Percentiles rank a stretch among this genome's conserved stretches.
phyloP scores from a whole-genome alignment of 352 stramenopile genomes.

The Globisporangium mamillatum region DNA sequence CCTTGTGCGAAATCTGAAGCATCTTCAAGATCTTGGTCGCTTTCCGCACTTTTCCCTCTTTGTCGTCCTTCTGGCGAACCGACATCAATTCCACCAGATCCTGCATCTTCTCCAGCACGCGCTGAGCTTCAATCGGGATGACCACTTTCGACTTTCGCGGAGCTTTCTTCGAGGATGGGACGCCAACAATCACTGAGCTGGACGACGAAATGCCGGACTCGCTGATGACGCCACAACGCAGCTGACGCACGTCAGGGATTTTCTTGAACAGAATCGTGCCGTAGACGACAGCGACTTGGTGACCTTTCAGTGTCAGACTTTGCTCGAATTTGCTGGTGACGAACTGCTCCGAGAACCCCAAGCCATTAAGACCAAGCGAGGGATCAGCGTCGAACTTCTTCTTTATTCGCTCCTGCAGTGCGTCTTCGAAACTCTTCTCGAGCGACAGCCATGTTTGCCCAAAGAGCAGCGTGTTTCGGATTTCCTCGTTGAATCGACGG shows the following conservation, averaged over 20 bases:
- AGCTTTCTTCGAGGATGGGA: conserved; percentile 52
- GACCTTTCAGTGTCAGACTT: conserved; percentile 81
- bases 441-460: conserved; percentile 87
- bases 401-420: conserved; percentile 82
- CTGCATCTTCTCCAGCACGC: conserved; percentile 89
- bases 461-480: conserved; percentile 85
- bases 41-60: conserved; percentile 88
- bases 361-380: conserved; percentile 35
- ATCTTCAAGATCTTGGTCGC: conserved; percentile 89
- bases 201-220: conserved; percentile 87
- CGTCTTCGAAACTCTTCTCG: conserved; percentile 89
- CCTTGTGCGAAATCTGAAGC: conserved; percentile 88
- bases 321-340: conserved; percentile 87
- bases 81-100: conserved; percentile 86
- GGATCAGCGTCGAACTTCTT: conserved; percentile 62
- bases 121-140: conserved; percentile 82
- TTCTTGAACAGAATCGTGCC: conserved; percentile 87
- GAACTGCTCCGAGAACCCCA: conserved; percentile 69
- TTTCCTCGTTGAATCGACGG: conserved; percentile 72
- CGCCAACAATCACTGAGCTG: conserved; percentile 84
- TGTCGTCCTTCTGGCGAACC: conserved; percentile 86
- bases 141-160: conserved; percentile 73
- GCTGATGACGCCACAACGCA: conserved; percentile 85
- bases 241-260: conserved; percentile 85
- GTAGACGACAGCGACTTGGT: conserved; percentile 86